These are phyloP conservation scores for Papilionanthe hybrid DNA, from an alignment of 116 monocot species.

Conservation along the genomic window DNA sequence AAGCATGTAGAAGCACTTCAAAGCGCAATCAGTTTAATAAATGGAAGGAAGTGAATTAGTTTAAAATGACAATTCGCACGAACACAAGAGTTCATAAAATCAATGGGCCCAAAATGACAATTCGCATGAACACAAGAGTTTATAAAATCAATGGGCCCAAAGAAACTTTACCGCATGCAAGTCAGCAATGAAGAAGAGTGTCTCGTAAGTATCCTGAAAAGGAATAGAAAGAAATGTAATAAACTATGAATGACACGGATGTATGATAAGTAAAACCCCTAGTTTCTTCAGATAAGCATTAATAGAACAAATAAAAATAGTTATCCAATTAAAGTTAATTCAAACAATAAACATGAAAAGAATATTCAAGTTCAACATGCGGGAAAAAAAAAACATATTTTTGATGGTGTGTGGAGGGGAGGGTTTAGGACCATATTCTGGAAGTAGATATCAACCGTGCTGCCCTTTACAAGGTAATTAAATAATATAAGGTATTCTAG, in stretches of 20 bases:
- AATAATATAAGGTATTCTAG: no score
- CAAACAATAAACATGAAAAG: neutral
- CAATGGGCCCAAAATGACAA: no score
- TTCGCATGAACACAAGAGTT: no score
- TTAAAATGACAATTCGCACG: neutral
- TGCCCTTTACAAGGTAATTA: no score
- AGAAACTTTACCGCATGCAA: constrained; percentile 68
- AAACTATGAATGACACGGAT: neutral
- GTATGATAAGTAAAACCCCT: neutral
- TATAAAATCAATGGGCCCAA: neutral
- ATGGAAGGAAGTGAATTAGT: neutral
- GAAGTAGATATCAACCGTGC: neutral
- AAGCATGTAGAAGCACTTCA: neutral
- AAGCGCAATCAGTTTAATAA: neutral
- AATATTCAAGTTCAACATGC: neutral
- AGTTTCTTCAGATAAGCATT: neutral
- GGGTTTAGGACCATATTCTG: neutral
- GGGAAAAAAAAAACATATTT: neutral
- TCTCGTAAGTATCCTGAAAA: constrained; percentile 80
- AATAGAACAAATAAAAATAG: neutral
- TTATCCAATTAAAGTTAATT: neutral
- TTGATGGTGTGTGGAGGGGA: neutral
- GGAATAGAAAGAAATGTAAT: constrained; percentile 17
- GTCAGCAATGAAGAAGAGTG: constrained; percentile 93
- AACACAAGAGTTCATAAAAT: no score